Evolutionary conservation across 768 basidiomycete species (phyloP).

Genomic region (Rhodotorula sphaerocarpa): DNA sequence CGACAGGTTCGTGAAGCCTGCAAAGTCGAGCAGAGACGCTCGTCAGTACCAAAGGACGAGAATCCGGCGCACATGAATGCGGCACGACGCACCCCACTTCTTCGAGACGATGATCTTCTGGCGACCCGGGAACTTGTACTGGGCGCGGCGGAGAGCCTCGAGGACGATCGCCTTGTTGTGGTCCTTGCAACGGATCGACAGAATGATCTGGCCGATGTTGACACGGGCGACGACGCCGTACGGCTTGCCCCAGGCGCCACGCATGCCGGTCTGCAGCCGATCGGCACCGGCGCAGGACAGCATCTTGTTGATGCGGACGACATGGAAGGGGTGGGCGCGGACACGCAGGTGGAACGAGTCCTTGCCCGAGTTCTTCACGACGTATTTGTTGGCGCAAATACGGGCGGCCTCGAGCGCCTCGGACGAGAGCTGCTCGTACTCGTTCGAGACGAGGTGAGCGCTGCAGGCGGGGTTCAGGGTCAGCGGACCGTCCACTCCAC

Average conservation of each 20-base stretch:
- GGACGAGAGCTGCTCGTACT: slow-evolving; percentile 91
- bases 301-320: slow-evolving; percentile 99
- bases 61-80: no score
- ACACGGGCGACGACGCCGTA: slow-evolving; percentile 93
- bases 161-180: slow-evolving; percentile 74
- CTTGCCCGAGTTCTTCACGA: slow-evolving; percentile 92
- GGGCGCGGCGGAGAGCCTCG: slow-evolving; percentile 88
- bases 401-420: slow-evolving; percentile 97
- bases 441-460: slow-evolving; percentile 90
- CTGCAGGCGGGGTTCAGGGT: slow-evolving; percentile 34
- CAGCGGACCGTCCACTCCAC: neutral
- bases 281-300: slow-evolving; percentile 98
- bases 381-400: slow-evolving; percentile 99
- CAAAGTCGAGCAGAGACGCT: no score
- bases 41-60: no score
- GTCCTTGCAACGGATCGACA: slow-evolving; percentile 86
- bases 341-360: slow-evolving; percentile 98
- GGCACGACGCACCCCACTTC: no score
- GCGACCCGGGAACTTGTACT: slow-evolving; percentile 70
- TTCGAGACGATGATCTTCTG: slow-evolving; percentile 86
- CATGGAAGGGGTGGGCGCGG: slow-evolving; percentile 96
- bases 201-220: slow-evolving; percentile 92
- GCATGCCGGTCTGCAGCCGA: slow-evolving; percentile 93
- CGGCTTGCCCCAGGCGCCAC: slow-evolving; percentile 98
- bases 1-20: slow-evolving; percentile 90